Evolutionary conservation across 306 rosid species (phyloP).

Genomic region (Castanea mollissima): DNA sequence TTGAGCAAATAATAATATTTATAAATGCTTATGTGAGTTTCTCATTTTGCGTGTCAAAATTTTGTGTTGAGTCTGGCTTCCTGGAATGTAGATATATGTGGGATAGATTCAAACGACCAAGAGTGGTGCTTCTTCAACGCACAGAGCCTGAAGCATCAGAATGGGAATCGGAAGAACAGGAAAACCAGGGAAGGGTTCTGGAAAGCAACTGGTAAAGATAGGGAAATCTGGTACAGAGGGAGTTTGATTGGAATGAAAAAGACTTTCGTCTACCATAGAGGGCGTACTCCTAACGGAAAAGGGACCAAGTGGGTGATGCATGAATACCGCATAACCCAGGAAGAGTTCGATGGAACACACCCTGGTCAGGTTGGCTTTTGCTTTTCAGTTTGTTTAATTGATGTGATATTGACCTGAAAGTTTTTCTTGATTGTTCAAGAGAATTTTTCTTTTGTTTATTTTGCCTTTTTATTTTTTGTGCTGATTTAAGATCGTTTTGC

Average conservation of each 20-base stretch:
- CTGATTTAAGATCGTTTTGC: too few relatives aligned
- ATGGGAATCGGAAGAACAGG: constrained; percentile 80
- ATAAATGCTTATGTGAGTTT: too few relatives aligned
- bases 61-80: not conserved
- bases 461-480: too few relatives aligned
- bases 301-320: constrained; percentile 93
- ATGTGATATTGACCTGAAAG: too few relatives aligned
- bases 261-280: constrained; percentile 78
- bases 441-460: too few relatives aligned
- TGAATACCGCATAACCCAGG: constrained; percentile 35
- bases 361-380: too few relatives aligned
- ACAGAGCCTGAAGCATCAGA: constrained; percentile 45
- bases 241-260: constrained; percentile 85
- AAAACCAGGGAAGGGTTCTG: constrained; percentile 80
- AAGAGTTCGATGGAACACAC: too few relatives aligned
- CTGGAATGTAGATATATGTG: constrained; percentile 54
- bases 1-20: too few relatives aligned
- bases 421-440: too few relatives aligned
- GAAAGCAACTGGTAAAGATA: constrained; percentile 94
- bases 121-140: constrained; percentile 99
- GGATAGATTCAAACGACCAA: constrained; percentile 65
- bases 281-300: constrained; percentile 88
- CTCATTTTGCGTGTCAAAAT: too few relatives aligned
- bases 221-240: constrained; percentile 55
- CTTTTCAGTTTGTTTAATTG: too few relatives aligned